A percentile compares a stretch with the other conserved stretches of the same genome.
phyloP scores from a whole-genome alignment of 148 eudicot genomes.

The Nyssa sinensis region DNA sequence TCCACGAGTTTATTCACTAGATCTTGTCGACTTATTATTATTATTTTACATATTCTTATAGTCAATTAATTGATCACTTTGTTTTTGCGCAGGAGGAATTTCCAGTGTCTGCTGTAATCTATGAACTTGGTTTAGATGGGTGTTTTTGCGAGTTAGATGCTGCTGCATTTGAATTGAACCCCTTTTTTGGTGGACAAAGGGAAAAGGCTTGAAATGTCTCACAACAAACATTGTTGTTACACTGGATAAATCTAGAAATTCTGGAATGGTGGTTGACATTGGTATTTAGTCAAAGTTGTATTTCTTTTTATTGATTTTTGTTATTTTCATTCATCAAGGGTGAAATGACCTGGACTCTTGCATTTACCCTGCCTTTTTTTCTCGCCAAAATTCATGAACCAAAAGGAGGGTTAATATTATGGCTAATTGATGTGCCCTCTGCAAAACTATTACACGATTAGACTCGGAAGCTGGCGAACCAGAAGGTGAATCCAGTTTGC shows the following conservation, averaged over 20 bases:
- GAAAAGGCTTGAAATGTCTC: not conserved
- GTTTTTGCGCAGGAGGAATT: not conserved
- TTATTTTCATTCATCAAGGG: not conserved
- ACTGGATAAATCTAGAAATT: not conserved
- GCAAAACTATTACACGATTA: no score
- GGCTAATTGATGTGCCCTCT: no score
- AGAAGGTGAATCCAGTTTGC: no score
- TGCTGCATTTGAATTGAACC: not conserved
- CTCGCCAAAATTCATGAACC: no score
- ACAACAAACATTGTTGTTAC: not conserved
- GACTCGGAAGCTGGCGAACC: no score
- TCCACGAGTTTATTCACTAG: not conserved
- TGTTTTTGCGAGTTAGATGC: not conserved
- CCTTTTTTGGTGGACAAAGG: not conserved
- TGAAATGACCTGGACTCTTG: not conserved
- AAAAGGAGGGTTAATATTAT: no score
- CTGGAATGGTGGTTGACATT: not conserved
- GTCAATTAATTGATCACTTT: not conserved
- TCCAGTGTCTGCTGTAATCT: not conserved
- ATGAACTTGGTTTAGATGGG: not conserved
- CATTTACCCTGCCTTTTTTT: no score
- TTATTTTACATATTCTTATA: not conserved
- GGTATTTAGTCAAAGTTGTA: not conserved
- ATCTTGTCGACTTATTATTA: not conserved
- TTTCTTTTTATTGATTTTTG: not conserved